Evolutionary conservation across 306 rosid genomes (phyloP), one percentile per base, ranked within the genome.

Genomic region (Lupinus albus): DNA sequence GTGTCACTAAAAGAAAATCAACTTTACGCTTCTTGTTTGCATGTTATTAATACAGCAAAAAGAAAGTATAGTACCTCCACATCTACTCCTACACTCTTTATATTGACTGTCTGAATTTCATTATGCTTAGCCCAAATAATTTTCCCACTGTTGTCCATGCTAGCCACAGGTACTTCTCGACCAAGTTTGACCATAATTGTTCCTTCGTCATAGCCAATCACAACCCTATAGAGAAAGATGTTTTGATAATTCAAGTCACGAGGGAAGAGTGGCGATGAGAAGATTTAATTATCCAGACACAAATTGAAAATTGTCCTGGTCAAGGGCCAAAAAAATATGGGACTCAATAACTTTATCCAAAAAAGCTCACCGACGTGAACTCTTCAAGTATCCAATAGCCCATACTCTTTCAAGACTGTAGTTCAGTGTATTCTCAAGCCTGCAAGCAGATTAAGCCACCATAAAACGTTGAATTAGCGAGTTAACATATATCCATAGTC

Each of bases 361-460:
- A 65, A 50, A 70, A 18, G 74, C 92, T 88, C 67, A 93, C 99
- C 96, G 86, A 11, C 97, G 93, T 47, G 97, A 93, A 67, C 96
- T 76, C 81, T 88, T 93, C 85, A 88, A 67, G 85, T 93, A 93
- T 79, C 97, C 99, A 82, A 93, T 76, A 13, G 99, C 96, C 99
- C 99, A 93, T 76, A 88, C 99, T 86, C 97, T 89, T 81, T 93
- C 97, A 69, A 93, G 94, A 59, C 97, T 97, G 72, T 93, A 93
- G 64, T 93, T 93, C 76, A 93, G 72, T 30, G 99, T 93, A 78
- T 90, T 89, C 82, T 93, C 99, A 39, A 93, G 99, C 87, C 97
- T 93, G 87, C 28, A 77, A 79, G 49, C 10, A 67, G 70, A 84
- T 74, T 46, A 42, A 69, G 61, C 71, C 41, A 8, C 44, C 78